Evolutionary conservation across 2,329 filamentous ascomycete genomes (phyloP), one percentile per base, ranked within the genome.

Genomic region (Trichophyton mentagrophytes): DNA sequence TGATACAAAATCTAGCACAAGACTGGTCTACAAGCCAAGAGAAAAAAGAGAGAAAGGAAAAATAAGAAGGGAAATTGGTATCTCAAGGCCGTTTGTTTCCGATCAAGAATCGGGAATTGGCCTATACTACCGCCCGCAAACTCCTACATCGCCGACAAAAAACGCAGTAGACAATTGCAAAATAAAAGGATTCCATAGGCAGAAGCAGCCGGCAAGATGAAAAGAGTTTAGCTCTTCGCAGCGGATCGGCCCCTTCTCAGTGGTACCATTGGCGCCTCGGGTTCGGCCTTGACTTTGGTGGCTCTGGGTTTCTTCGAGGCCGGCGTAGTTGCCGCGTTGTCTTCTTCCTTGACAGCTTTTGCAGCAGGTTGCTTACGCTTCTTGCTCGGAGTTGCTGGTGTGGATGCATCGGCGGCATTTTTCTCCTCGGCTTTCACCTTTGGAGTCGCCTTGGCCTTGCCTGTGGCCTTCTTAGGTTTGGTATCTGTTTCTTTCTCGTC

Each of bases 401-500:
- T 53, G 22, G 59, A 30, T n/a, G 13, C 47, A 33, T 58, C 25
- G 2, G 22, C 46, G 8, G 1, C 33, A 17, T 17, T n/a, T 2
- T 55, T 55, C 3, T 17, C 47, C 46, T 49, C 60, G 20, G 9
- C 51, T 58, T 57, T 59, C 57, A 13, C 25, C 49, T 49, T 62
- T 51, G 13, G 62, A 58, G n/a, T 5, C 13, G 15, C 27, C 27
- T 20, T 36, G 13, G 51, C 13, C n/a, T 55, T 55, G 27, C 17
- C 30, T 6, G 36, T 9, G 8, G 56, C 17, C 33, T 58, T 58
- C 17, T 58, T 30, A 20, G 33, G 56, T 15, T 58, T 46, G 22
- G 36, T 44, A 42, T 62, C 51, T 55, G 9, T n/a, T 20, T 78
- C 69, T 62, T 82, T 82, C 3, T 78, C 81, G 17, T 80, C 78